phyloP scores from a whole-genome alignment of 257 asterid genomes.

The Mitragyna speciosa region DNA sequence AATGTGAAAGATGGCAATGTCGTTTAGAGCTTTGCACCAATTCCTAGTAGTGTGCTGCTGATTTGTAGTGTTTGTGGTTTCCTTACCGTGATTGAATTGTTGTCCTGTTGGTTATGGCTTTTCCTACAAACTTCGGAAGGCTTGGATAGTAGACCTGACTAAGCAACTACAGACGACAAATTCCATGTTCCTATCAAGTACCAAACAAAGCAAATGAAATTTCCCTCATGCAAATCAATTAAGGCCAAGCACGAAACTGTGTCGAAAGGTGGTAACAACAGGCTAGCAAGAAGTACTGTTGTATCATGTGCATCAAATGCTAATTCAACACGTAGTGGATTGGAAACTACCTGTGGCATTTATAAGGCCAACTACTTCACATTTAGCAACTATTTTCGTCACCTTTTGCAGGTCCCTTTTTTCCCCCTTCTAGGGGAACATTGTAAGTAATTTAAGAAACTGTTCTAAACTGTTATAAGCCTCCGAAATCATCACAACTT shows the following conservation, averaged over 20 bases:
- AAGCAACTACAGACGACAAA: too few relatives aligned
- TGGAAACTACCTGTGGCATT: not conserved
- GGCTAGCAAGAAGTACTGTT: too few relatives aligned
- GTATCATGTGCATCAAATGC: too few relatives aligned
- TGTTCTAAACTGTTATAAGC: not conserved
- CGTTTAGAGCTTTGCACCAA: not conserved
- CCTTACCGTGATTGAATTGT: not conserved
- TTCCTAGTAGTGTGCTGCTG: not conserved
- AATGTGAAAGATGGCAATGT: not conserved
- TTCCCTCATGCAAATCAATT: not conserved
- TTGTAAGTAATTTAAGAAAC: not conserved
- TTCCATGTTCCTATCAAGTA: not conserved
- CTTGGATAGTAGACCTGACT: not conserved
- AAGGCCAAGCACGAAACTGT: not conserved
- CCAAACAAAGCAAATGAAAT: not conserved
- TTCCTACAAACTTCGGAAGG: not conserved
- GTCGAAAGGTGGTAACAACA: not conserved
- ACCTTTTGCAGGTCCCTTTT: too few relatives aligned
- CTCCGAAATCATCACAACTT: too few relatives aligned
- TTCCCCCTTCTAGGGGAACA: not conserved
- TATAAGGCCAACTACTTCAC: not conserved
- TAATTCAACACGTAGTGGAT: not conserved
- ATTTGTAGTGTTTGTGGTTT: not conserved
- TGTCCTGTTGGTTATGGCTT: not conserved
- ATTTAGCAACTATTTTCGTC: too few relatives aligned